Evolutionary conservation across 768 basidiomycete genomes (phyloP), one percentile per base, ranked within the genome.

Genomic region (Mycena galopus): DNA sequence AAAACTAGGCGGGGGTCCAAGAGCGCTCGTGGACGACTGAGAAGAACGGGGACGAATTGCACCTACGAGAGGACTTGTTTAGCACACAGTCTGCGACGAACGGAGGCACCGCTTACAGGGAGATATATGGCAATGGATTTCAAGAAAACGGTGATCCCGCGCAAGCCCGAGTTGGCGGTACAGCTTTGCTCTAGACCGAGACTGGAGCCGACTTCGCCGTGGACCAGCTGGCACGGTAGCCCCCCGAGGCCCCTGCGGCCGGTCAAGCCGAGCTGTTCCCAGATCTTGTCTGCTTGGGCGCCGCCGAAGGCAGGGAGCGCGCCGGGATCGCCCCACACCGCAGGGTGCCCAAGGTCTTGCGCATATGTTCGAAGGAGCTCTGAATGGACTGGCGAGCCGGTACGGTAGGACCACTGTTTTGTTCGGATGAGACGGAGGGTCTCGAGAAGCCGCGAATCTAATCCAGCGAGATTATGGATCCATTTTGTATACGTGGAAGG

Each of bases 401-500:
- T 81, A 42, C 81, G 76, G 75, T 95, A 95, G 0, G 89, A 89
- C 91, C 91, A 94, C 21, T 81, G 77, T 19, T 89, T 86, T 10
- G 82, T 77, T 57, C 90, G 88, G 42, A 93, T 77, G 21, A 84
- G 83, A 25, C 88, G 89, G 17, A 94, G 82, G 30, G 87, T 81
- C 9, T 82, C 80, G 3, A 93, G 78, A 9, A 95, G 78, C 32
- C 91, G 89, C 21, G 79, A 75, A 77, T 95, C 94, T 16, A 94
- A 80, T 69, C 89, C 88, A 16, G 94, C 94, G 19, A 95, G 83
- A 11, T 90, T 88, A 69, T 83, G 83, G 72, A 95, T 95, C 94
- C 94, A 95, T 81, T 89, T 93, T 37, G 92, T 89, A 77, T 95
- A 94, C 0, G 91, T 89, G 64, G 82, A 84, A 33, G 90, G 90